These are phyloP conservation scores for Fraxinus angustifolia DNA, from an alignment of 305 asterid genomes.

Conservation along the genomic window DNA sequence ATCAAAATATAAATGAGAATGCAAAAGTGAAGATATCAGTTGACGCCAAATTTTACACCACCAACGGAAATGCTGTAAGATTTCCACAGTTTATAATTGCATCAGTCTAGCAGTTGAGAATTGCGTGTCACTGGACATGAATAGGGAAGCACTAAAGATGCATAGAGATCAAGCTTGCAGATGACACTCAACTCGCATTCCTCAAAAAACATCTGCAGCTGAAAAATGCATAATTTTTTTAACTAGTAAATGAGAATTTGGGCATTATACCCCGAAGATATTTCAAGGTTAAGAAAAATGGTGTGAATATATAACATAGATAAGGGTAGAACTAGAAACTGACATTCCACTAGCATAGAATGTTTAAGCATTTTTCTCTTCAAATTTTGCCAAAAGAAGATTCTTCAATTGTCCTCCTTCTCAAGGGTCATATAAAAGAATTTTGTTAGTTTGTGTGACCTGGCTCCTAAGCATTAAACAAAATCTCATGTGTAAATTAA, in stretches of 20 bases:
- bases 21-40: background rate
- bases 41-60: background rate
- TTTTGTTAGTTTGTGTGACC: background rate
- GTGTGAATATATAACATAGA: background rate
- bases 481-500: slow-evolving; percentile 40
- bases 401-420: background rate
- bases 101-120: background rate
- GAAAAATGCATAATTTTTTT: background rate
- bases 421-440: background rate
- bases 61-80: background rate
- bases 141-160: background rate
- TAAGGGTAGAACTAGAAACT: background rate
- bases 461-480: slow-evolving; percentile 30
- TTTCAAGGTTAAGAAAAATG: background rate
- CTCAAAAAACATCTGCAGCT: background rate
- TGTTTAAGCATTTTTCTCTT: background rate
- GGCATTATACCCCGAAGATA: background rate
- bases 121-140: background rate
- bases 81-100: background rate
- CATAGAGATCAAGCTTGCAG: background rate
- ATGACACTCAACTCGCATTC: background rate
- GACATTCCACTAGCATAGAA: background rate
- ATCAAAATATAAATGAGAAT: background rate
- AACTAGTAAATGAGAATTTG: background rate
- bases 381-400: background rate